phyloP scores from a whole-genome alignment of 768 basidiomycete species.

The Lactifluus piperatus region DNA sequence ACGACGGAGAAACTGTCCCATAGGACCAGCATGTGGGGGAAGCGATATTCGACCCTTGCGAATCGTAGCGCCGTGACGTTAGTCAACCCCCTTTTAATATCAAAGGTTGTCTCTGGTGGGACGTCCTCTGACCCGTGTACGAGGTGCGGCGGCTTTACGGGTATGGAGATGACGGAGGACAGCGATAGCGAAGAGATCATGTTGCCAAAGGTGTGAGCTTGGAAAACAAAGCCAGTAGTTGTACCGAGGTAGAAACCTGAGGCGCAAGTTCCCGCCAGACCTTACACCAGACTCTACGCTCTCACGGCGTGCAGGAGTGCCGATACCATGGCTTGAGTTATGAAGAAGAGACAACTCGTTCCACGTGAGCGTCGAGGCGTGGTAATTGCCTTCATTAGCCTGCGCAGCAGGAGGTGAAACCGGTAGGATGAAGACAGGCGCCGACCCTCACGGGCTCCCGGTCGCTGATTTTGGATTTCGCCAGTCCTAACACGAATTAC shows the following conservation, averaged over 20 bases:
- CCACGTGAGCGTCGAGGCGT: conserved; percentile 2
- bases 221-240: neutral
- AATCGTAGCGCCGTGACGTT: neutral
- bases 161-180: neutral
- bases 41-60: neutral
- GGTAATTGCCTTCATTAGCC: neutral
- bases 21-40: neutral
- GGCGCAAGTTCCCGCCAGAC: neutral
- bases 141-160: neutral
- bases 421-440: conserved; percentile 6
- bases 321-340: neutral
- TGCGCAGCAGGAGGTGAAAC: neutral
- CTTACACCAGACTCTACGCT: neutral
- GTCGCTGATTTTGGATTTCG: neutral
- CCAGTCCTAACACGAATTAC: neutral
- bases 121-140: neutral
- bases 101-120: neutral
- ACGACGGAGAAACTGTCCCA: neutral
- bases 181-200: neutral
- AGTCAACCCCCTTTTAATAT: neutral
- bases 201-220: neutral
- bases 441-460: neutral
- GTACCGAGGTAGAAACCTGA: neutral
- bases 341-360: neutral
- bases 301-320: neutral